phyloP scores from a whole-genome alignment of 2,329 filamentous ascomycete species.

The Trichoderma sp. region DNA sequence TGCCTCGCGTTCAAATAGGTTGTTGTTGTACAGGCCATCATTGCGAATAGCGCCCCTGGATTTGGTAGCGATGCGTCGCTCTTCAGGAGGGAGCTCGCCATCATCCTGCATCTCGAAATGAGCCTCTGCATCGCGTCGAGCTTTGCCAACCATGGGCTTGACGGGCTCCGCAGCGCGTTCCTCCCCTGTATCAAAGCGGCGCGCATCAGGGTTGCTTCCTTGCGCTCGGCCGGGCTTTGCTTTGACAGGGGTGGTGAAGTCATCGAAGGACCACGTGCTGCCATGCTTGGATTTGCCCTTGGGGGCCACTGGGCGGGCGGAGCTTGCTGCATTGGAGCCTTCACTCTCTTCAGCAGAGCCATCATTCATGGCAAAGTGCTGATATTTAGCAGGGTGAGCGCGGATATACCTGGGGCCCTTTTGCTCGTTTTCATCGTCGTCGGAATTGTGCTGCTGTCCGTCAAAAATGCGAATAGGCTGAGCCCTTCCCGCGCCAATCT shows the following conservation, averaged over 20 bases:
- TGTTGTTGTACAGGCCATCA: constrained; percentile 74
- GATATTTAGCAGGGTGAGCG: constrained; percentile 77
- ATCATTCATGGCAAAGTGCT: constrained; percentile 83
- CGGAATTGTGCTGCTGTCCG: constrained; percentile 50
- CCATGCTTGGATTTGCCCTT: constrained; percentile 64
- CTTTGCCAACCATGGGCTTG: constrained; percentile 42
- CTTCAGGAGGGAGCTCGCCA: constrained; percentile 59
- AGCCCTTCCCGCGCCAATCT: constrained; percentile 60
- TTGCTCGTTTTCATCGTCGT: constrained; percentile 47
- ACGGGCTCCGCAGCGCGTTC: constrained; percentile 34
- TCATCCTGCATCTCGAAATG: constrained; percentile 88
- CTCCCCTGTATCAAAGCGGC: constrained; percentile 75
- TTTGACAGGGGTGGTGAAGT: constrained; percentile 85
- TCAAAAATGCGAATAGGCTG: constrained; percentile 68
- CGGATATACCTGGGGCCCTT: constrained; percentile 54
- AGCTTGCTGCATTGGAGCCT: constrained; percentile 41
- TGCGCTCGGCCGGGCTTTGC: constrained; percentile 59
- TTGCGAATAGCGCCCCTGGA: constrained; percentile 65
- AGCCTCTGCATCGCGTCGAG: constrained; percentile 76
- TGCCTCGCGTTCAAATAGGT: constrained; percentile 64
- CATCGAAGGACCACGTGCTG: constrained; percentile 84
- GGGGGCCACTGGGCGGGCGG: constrained; percentile 46
- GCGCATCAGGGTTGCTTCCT: constrained; percentile 61
- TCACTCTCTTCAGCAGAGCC: constrained; percentile 57
- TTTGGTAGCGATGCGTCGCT: constrained; percentile 48